Evolutionary conservation across 257 asterid genomes (phyloP), one percentile per base, ranked within the genome.

Genomic region (Gentiana straminea): DNA sequence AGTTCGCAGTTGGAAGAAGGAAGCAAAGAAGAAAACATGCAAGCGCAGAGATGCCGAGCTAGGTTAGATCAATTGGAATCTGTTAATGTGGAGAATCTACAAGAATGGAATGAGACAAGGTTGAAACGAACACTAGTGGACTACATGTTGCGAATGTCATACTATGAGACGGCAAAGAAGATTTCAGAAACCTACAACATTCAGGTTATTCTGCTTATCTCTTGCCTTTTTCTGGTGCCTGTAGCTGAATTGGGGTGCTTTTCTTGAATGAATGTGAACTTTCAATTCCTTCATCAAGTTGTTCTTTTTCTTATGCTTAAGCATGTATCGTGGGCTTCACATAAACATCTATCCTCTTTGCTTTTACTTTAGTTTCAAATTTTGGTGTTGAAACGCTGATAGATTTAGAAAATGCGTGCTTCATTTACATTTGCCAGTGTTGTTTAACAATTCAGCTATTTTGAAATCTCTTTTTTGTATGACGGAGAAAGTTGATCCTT

Each of bases 101-200:
- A 90, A 15, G 89, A 71, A 55, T 93, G 94, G 95, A 81, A 67
- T 58, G 63, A 55, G 70, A 77, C 69, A 35, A 86, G 99, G 37
- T 72, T 93, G 89, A 89, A 84, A 59, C 66, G 97, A 52, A 80
- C 89, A 73, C 87, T 93, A 52, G 94, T 93, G 35, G 99, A 93
- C 64, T 93, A 93, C 75, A 86, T 93, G 94, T 60, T 89, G 78
- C 81, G 97, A 46, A 89, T 92, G 97, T 92, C 99, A 12, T 92
- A 88, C 70, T 88, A 78, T 61, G 89, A 80, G 62, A 83, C 97
- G 51, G 99, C 99, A 52, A 67, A 59, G 61, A 86, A 81, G 86
- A 85, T 93, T 63, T 89, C 97, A 37, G 92, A 84, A 75, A 72
- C 78, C 77, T 77, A 92, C 81, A 83, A 80, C 56, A 86, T 89